Evolutionary conservation across 176 grass and related monocot species (phyloP), one percentile per base, ranked within the genome.

Genomic region (Urochloa ruziziensis): DNA sequence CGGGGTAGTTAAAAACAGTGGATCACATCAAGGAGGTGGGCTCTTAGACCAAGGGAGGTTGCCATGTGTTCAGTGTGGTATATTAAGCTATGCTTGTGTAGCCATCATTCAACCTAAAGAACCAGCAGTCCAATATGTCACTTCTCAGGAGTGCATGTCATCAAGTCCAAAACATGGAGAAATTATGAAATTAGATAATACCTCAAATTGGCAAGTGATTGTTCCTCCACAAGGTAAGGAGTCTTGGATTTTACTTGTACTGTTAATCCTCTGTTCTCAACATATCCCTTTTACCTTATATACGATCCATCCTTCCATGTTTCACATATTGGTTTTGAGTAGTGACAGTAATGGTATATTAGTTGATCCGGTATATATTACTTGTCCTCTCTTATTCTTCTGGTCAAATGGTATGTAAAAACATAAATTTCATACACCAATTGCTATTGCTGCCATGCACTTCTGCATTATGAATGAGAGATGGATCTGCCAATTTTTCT

Each of bases 71-170:
- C 90, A 93, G 71, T 99, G 96, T 83, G 93, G 96, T 62, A 96
- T 99, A 88, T 85, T 99, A 89, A 99, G 91, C 67, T 99, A 92
- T 92, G 89, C 89, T 66, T 99, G 96, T 83, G 87, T 96, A 77
- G 96, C 93, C 51, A 86, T 99, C 16, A 82, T 99, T 90, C 91
- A 93, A 86, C 96, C 93, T 70, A 94, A 79, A 90, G 89, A 99
- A 80, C 73, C 82, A 66, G 85, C 93, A 53, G 85, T 89, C 23
- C 90, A 90, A 72, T 96, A 88, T 90, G 68, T 95, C 48, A 85
- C 94, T 86, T 90, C 89, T 59, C 81, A 75, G 70, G 79, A 83
- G 57, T 77, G 60, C 59, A 73, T 83, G 51, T 79, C 67, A 67
- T 79, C 60, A 11, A 80, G 42, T 89, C 83, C 70, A 62, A 81